phyloP scores from a whole-genome alignment of 1,284 basidiomycete species.

The Puccinia novopanici region DNA sequence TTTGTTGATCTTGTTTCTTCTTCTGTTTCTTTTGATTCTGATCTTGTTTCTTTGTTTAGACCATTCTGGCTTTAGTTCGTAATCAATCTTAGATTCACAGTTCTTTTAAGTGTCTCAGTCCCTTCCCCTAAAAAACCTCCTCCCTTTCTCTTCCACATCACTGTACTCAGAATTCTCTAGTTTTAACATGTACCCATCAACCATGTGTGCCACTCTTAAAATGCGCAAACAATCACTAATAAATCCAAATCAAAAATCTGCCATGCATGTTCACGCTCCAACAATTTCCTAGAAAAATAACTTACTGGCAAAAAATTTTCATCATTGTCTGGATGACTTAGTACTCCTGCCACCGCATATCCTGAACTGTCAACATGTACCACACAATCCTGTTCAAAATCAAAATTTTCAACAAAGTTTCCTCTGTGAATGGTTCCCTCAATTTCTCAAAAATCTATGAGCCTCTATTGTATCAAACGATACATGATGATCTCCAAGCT shows the following conservation, averaged over 20 bases:
- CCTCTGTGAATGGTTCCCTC: background rate
- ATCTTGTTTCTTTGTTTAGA: too few relatives aligned
- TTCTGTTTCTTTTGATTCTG: too few relatives aligned
- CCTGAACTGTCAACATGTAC: background rate
- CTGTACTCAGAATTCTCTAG: too few relatives aligned
- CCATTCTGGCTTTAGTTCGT: too few relatives aligned
- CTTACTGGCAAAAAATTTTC: background rate
- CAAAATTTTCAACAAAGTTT: background rate
- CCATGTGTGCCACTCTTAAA: background rate
- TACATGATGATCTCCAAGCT: background rate
- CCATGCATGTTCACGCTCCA: background rate
- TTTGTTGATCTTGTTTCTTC: too few relatives aligned
- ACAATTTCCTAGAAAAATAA: conserved; percentile 2
- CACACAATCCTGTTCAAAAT: background rate
- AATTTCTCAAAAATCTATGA: background rate
- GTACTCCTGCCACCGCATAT: background rate
- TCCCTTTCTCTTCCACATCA: too few relatives aligned
- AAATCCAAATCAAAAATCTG: conserved; percentile 14
- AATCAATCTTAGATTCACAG: too few relatives aligned
- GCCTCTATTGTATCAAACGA: background rate
- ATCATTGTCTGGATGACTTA: background rate
- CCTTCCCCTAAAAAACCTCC: too few relatives aligned
- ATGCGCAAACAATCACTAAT: background rate
- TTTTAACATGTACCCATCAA: background rate
- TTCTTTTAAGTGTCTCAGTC: too few relatives aligned